These are phyloP conservation scores for Adansonia grandidieri DNA, from an alignment of 441 rosid genomes.

Conservation along the genomic window DNA sequence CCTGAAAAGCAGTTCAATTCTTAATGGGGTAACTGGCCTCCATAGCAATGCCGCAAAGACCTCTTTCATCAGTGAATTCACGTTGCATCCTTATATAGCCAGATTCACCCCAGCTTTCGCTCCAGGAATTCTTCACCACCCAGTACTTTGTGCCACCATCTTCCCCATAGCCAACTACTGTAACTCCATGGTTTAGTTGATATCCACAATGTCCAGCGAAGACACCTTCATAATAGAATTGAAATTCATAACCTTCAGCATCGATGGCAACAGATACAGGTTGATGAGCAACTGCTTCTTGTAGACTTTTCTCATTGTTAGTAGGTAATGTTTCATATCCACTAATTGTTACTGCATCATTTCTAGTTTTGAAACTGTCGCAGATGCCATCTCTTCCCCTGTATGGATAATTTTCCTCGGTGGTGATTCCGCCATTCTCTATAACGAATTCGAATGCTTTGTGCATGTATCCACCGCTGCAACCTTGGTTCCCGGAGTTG, in stretches of 20 bases:
- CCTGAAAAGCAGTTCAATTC: slow-evolving; percentile 25
- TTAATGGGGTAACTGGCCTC: slow-evolving; percentile 64
- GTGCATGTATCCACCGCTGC: slow-evolving; percentile 76
- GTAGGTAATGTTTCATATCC: slow-evolving; percentile 44
- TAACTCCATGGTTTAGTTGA: slow-evolving; percentile 70
- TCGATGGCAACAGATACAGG: slow-evolving; percentile 85
- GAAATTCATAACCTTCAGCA: slow-evolving; percentile 58
- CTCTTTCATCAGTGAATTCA: slow-evolving; percentile 33
- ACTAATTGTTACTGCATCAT: slow-evolving; percentile 46
- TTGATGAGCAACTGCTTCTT: slow-evolving; percentile 56
- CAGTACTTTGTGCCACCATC: slow-evolving; percentile 51
- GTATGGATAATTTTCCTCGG: slow-evolving; percentile 62
- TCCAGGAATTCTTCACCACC: slow-evolving; percentile 88
- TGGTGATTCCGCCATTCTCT: slow-evolving; percentile 57
- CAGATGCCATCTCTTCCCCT: slow-evolving; percentile 49
- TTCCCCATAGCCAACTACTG: slow-evolving; percentile 72
- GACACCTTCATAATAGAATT: slow-evolving; percentile 63
- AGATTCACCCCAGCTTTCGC: slow-evolving; percentile 70
- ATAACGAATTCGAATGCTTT: slow-evolving; percentile 58
- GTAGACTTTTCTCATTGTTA: slow-evolving; percentile 47
- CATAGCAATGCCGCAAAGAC: slow-evolving; percentile 77
- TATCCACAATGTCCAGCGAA: slow-evolving; percentile 59
- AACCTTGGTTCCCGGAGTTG: slow-evolving; percentile 48
- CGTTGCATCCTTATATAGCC: slow-evolving; percentile 66
- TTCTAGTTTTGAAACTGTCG: slow-evolving; percentile 35